phyloP scores from a whole-genome alignment of 1,284 basidiomycete genomes.

The Mycena citricolor region DNA sequence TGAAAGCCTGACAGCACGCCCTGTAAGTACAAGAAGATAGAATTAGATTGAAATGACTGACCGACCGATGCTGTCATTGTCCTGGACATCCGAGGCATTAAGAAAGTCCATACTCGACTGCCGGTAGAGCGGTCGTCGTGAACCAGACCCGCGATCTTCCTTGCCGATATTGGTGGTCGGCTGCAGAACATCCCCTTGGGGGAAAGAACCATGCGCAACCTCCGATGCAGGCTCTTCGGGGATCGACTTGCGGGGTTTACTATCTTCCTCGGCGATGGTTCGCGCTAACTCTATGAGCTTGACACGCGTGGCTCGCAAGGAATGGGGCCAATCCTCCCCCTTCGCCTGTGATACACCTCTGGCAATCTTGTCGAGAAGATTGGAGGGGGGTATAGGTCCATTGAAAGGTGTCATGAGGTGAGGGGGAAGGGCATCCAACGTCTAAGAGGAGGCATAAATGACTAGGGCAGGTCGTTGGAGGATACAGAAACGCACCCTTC shows the following conservation, averaged over 20 bases:
- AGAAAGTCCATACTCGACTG: conserved; percentile 87
- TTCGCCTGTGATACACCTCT: conserved; percentile 70
- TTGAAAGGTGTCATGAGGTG: conserved; percentile 81
- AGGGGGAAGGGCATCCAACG: conserved; percentile 76
- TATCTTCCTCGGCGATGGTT: conserved; percentile 55
- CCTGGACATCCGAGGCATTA: conserved; percentile 49
- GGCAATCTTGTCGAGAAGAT: conserved; percentile 80
- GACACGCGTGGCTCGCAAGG: conserved; percentile 71
- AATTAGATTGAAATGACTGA: conserved; percentile 35
- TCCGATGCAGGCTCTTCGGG: conserved; percentile 33
- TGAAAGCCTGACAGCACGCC: conserved; percentile 50
- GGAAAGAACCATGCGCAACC: conserved; percentile 20
- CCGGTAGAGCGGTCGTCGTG: conserved; percentile 62
- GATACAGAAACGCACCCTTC: conserved; percentile 49
- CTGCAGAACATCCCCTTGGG: conserved; percentile 22
- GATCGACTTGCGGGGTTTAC: conserved; percentile 35
- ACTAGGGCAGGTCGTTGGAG: conserved; percentile 21
- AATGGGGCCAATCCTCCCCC: conserved; percentile 77
- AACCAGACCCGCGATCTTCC: conserved; percentile 8
- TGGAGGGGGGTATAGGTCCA: conserved; percentile 75
- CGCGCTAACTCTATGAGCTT: conserved; percentile 77
- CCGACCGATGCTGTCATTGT: conserved; percentile 60
- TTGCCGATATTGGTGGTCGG: conserved; percentile 26
- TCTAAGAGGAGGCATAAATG: conserved; percentile 41
- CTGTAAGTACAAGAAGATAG: conserved; percentile 12